Evolutionary conservation across 176 grass and related monocot genomes (phyloP).

Genomic region (Metroxylon sagu): DNA sequence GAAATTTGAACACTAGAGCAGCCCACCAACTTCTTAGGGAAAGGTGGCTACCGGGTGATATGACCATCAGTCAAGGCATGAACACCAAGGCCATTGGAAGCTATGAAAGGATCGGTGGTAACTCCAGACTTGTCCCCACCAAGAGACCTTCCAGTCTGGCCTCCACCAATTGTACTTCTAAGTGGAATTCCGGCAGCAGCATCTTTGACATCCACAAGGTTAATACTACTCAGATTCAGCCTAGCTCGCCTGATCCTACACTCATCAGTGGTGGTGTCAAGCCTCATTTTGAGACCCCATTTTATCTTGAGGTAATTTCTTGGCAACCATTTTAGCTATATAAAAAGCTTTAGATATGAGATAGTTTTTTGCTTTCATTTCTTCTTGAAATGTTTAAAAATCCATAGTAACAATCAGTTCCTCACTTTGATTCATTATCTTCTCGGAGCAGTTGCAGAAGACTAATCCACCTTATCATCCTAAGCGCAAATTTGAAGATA

Average conservation of each 20-base stretch:
- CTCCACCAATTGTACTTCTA: not conserved
- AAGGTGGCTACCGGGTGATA: constrained; percentile 21
- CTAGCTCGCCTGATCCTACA: constrained; percentile 27
- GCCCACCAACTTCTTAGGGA: constrained; percentile 11
- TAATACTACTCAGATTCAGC: not conserved
- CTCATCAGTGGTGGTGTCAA: constrained; percentile 31
- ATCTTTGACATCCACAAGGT: not conserved
- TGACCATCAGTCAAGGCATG: no score
- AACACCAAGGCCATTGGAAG: not conserved
- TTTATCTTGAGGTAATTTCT: constrained; percentile 16
- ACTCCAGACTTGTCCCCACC: constrained; percentile 1
- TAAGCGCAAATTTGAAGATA: constrained; percentile 4
- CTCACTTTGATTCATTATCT: not conserved
- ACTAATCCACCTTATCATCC: not conserved
- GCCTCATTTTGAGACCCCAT: constrained; percentile 16
- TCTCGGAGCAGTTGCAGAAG: constrained; percentile 12
- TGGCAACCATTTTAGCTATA: no score
- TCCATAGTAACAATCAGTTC: no score
- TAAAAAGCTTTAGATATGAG: no score
- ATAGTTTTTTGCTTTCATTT: no score
- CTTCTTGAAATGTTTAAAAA: no score
- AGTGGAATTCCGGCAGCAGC: not conserved
- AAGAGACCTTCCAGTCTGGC: not conserved
- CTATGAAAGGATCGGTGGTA: constrained; percentile 15
- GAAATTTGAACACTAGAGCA: not conserved